A percentile compares a stretch with the other conserved stretches of the same genome.
These are phyloP conservation scores for Diaporthe ampelina DNA, from an alignment of 2,329 filamentous ascomycete species.

Conservation along the genomic window DNA sequence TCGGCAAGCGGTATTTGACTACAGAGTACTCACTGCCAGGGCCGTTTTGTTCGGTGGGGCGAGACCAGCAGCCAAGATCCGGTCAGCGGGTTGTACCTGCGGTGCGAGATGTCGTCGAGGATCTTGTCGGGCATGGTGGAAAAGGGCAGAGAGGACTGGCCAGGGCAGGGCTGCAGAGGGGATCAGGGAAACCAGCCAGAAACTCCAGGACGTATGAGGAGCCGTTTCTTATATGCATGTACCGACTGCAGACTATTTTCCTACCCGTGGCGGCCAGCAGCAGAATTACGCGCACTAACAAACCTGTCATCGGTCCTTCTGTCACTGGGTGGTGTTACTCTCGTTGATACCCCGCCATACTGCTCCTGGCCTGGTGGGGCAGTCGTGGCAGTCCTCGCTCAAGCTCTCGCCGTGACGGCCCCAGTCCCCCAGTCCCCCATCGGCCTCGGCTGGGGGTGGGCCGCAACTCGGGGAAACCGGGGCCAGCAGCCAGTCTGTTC, in stretches of 20 bases:
- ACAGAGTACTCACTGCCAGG: conserved; percentile 85
- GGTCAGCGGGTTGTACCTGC: conserved; percentile 91
- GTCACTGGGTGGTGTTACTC: conserved; percentile 28
- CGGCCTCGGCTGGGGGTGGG: conserved; percentile 31
- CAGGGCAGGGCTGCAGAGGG: not conserved
- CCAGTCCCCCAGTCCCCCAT: not conserved
- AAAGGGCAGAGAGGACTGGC: not conserved
- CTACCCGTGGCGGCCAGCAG: not conserved
- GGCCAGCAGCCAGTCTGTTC: conserved; percentile 6
- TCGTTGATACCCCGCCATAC: conserved; percentile 28
- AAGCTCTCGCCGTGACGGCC: conserved; percentile 19
- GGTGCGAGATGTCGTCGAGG: conserved; percentile 95
- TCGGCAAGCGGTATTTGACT: no score
- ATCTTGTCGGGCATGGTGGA: conserved; percentile 78
- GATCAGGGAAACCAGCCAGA: not conserved
- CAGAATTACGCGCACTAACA: conserved; percentile 8
- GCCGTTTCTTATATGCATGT: conserved; percentile 11
- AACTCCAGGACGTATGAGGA: not conserved
- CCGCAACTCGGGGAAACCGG: conserved; percentile 26
- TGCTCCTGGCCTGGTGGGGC: conserved; percentile 33
- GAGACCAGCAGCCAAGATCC: conserved; percentile 95
- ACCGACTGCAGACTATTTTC: not conserved
- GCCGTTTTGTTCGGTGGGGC: conserved; percentile 94
- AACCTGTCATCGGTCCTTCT: conserved; percentile 16
- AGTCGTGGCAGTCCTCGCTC: conserved; percentile 7